Base-by-base conservation (phyloP, 768 basidiomycete genomes). In the Collybia sp. region DNA sequence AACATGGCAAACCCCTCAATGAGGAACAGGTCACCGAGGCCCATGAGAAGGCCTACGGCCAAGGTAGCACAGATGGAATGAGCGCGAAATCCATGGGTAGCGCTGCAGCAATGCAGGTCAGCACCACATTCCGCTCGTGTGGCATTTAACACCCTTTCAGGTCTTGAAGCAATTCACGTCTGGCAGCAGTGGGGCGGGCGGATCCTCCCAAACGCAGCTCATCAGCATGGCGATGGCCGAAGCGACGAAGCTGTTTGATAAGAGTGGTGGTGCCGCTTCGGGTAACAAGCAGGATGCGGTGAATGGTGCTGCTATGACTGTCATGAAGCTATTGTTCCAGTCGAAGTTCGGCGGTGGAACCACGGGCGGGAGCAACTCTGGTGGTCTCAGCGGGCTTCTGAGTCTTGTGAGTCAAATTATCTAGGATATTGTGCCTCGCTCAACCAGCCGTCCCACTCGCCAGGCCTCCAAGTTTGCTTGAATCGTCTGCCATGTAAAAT, bases 181-280 rank as follows among this genome's bases (percentile, higher is more conserved):
- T 3, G 77, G 83, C 5, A 46, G 63, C 32, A 56, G 59, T 65
- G 65, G 5, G 42, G 58, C 25, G 6, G 63, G 75, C n/a, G 74
- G 69, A 19, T 67, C 72, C 39, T 72, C 70, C 42, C 72, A 76
- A 60, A 80, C 79, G 33, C 62, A 93, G 62, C 68, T 94, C 48
- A 82, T 95, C 64, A 85, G 86, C 56, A 64, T 91, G 63, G 92
- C 93, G 3, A 91, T 95, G 89, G 79, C 80, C 0, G 85, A 94
- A 54, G 86, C 82, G 0, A 68, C 76, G 13, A 85, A 88, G 59
- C 65, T 90, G 41, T 87, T 93, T 53, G 88, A 90, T 55, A 66
- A 75, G 51, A 72, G 77, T 18, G 85, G 85, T 15, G 80, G 81
- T 6, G 74, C 78, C 3, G 68, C 80, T 3, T 74, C 77, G 10